A percentile compares a stretch with the other conserved stretches of the same genome.
Conservation (phyloP, 305 asterid genomes). For the Plantago coronopus region DNA sequence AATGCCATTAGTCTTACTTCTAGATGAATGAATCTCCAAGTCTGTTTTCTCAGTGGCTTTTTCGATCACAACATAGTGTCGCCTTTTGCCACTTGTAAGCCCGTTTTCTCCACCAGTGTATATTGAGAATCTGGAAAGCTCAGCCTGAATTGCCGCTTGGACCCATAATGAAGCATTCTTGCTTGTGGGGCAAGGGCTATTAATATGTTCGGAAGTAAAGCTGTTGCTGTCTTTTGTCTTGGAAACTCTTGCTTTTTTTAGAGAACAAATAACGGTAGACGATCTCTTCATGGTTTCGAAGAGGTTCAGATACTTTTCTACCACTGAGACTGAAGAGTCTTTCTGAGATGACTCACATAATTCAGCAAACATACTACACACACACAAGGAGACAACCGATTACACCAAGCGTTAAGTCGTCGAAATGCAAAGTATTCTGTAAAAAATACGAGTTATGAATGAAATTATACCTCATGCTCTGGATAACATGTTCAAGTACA, state of each 20-base stretch:
- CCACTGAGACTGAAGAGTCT: conserved; percentile 45
- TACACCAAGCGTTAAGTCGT: neutral
- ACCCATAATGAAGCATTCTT: conserved; percentile 67
- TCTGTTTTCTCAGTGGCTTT: conserved; percentile 32
- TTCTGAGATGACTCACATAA: conserved; percentile 49
- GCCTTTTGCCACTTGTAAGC: conserved; percentile 30
- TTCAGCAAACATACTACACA: conserved; percentile 63
- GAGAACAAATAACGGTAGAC: conserved; percentile 26
- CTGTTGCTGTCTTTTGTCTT: conserved; percentile 25
- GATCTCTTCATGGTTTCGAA: conserved; percentile 49
- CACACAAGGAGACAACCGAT: conserved; percentile 9
- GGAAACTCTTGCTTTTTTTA: conserved; percentile 27
- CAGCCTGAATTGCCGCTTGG: conserved; percentile 74
- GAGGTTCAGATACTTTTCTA: conserved; percentile 60
- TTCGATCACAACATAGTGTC: conserved; percentile 44
- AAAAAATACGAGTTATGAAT: neutral
- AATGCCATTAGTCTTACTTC: conserved; percentile 30
- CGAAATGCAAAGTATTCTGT: neutral
- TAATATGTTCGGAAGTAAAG: conserved; percentile 22
- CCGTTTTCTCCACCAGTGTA: conserved; percentile 42
- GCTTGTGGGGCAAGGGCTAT: conserved; percentile 18
- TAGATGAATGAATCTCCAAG: conserved; percentile 28
- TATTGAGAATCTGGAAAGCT: conserved; percentile 64
- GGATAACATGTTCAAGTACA: conserved; percentile 49
- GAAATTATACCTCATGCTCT: conserved; percentile 61